A percentile compares a stretch with the other conserved stretches of the same genome.
Evolutionary conservation across 164 flowering plant species (phyloP).

Genomic region (Umbellularia californica): DNA sequence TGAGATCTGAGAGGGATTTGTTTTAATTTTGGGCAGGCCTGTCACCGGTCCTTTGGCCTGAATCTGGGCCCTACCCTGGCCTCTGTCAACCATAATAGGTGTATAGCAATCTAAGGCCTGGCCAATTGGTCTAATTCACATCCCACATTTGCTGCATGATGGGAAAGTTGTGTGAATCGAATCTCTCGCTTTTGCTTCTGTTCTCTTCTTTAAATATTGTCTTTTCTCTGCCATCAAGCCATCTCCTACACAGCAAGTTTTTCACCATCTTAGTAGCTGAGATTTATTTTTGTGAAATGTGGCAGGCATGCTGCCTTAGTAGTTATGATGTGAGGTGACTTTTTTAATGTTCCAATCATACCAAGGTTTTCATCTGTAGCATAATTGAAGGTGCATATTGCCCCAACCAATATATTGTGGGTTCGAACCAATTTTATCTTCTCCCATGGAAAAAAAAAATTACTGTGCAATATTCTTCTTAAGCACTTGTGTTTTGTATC

Average conservation of each 20-base stretch:
- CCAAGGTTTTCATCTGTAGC: neutral
- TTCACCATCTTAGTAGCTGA: neutral
- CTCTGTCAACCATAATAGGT: too few species aligned
- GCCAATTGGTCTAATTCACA: neutral
- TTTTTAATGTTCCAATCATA: too few species aligned
- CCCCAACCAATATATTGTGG: neutral
- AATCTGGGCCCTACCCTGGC: neutral
- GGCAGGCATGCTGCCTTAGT: neutral
- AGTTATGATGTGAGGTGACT: neutral
- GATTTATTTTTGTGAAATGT: neutral
- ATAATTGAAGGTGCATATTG: neutral
- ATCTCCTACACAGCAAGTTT: neutral
- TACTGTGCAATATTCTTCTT: too few species aligned
- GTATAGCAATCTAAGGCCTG: neutral
- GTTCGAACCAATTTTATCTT: neutral
- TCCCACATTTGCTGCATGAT: neutral
- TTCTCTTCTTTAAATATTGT: too few species aligned
- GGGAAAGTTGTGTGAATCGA: neutral
- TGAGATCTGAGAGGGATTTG: too few species aligned
- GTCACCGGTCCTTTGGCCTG: neutral
- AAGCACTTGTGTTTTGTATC: too few species aligned
- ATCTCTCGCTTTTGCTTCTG: neutral
- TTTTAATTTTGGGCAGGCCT: too few species aligned
- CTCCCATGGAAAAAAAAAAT: too few species aligned
- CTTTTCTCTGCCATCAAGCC: neutral